phyloP scores from a whole-genome alignment of 2,329 filamentous ascomycete genomes.

The Fusarium irregulare region DNA sequence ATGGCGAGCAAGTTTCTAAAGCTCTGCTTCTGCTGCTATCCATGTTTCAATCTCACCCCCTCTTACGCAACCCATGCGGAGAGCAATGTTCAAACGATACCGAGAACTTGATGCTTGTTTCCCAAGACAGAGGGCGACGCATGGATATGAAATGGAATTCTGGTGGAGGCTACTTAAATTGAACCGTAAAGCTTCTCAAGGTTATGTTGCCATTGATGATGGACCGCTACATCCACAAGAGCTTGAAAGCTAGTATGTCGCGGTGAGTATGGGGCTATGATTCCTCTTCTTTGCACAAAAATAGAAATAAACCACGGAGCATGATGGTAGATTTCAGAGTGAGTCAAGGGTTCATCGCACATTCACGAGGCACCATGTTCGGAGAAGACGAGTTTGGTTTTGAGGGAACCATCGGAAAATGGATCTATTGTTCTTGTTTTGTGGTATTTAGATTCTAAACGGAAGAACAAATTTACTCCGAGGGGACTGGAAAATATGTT shows the following conservation, averaged over 20 bases:
- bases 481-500: conserved; percentile 73
- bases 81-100: background rate
- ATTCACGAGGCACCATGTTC: background rate
- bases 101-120: background rate
- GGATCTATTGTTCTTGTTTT: conserved; percentile 17
- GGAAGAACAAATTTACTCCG: conserved; percentile 75
- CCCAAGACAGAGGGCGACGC: background rate
- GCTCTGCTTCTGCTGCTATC: background rate
- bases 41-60: background rate
- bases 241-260: conserved; percentile 61
- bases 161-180: background rate
- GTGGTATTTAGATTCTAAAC: conserved; percentile 17
- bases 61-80: background rate
- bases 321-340: conserved; percentile 80
- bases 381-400: background rate
- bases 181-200: background rate
- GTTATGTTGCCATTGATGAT: conserved; percentile 71
- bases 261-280: conserved; percentile 73
- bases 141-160: background rate
- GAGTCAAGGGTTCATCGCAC: conserved; percentile 69
- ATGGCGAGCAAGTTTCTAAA: background rate
- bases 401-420: background rate
- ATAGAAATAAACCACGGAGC: conserved; percentile 81
- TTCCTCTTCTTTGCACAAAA: conserved; percentile 84
- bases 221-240: conserved; percentile 74